These are phyloP conservation scores for Aspergillus ibericus DNA, from an alignment of 2,329 filamentous ascomycete species.

Conservation along the genomic window DNA sequence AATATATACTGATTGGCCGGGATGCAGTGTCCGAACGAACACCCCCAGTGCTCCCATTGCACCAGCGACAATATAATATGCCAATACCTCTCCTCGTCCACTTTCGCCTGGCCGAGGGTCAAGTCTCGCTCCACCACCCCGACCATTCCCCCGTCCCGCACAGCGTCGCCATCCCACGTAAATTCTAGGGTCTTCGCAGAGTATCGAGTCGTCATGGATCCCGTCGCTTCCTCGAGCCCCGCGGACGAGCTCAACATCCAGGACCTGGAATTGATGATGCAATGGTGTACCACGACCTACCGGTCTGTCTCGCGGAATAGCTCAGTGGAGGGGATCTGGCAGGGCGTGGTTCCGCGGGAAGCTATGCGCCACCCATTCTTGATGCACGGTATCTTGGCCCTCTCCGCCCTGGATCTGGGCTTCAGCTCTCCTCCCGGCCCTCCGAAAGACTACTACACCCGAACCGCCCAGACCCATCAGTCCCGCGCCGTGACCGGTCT, in stretches of 20 bases:
- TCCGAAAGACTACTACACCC: constrained; percentile 25
- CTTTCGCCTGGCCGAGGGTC: constrained; percentile 14
- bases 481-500: constrained; percentile 28
- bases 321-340: constrained; percentile 31
- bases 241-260: constrained; percentile 23
- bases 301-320: constrained; percentile 29
- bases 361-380: constrained; percentile 31
- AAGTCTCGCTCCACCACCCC: constrained; percentile 15
- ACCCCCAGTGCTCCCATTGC: constrained; percentile 19
- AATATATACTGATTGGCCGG: constrained; percentile 12
- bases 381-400: constrained; percentile 37
- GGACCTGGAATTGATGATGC: constrained; percentile 37
- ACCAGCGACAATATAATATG: constrained; percentile 16
- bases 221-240: neutral
- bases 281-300: constrained; percentile 38
- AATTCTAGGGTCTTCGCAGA: constrained; percentile 6
- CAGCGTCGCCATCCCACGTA: constrained; percentile 13
- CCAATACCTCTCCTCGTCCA: constrained; percentile 14
- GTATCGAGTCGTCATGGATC: constrained; percentile 11
- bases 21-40: constrained; percentile 17
- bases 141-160: constrained; percentile 1
- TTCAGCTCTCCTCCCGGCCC: constrained; percentile 17
- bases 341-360: constrained; percentile 31
- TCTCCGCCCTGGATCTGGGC: constrained; percentile 36
- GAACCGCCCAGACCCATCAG: constrained; percentile 31